phyloP scores from a whole-genome alignment of 1,284 basidiomycete species.

The Sanguinoderma infundibulare region DNA sequence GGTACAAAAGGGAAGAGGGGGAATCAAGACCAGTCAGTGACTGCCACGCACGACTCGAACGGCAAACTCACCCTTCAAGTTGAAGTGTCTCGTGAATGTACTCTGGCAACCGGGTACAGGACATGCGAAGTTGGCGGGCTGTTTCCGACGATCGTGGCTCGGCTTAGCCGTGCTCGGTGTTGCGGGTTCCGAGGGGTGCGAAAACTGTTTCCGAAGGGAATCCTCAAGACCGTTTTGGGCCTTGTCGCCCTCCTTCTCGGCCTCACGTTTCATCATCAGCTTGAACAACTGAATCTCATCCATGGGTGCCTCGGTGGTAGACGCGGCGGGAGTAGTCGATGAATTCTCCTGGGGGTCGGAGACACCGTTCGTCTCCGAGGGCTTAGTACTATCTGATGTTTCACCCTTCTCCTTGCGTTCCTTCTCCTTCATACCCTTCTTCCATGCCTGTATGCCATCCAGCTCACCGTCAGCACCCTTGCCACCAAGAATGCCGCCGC shows the following conservation, averaged over 20 bases:
- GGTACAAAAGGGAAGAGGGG: neutral
- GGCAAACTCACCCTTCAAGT: constrained; percentile 65
- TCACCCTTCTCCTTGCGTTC: constrained; percentile 59
- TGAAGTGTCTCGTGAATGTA: constrained; percentile 84
- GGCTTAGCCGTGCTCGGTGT: constrained; percentile 77
- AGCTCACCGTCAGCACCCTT: constrained; percentile 66
- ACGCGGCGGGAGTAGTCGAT: neutral
- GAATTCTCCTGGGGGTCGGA: neutral
- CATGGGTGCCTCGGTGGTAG: constrained; percentile 44
- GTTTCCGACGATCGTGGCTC: constrained; percentile 71
- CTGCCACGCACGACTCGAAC: constrained; percentile 9
- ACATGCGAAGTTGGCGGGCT: constrained; percentile 75
- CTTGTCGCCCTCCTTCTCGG: constrained; percentile 59
- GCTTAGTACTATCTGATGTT: constrained; percentile 33
- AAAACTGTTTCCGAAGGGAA: constrained; percentile 47
- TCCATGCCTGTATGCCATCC: constrained; percentile 89
- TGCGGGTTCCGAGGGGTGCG: constrained; percentile 48
- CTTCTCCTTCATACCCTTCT: constrained; percentile 84
- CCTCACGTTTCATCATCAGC: constrained; percentile 82
- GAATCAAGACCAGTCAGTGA: constrained; percentile 18
- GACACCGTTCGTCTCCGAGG: constrained; percentile 28
- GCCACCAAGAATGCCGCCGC: constrained; percentile 65
- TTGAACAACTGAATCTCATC: constrained; percentile 90
- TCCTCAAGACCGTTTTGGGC: constrained; percentile 33
- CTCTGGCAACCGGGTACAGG: constrained; percentile 80